Base-by-base conservation (phyloP, 306 rosid genomes). In the Glycyrrhiza uralensis region DNA sequence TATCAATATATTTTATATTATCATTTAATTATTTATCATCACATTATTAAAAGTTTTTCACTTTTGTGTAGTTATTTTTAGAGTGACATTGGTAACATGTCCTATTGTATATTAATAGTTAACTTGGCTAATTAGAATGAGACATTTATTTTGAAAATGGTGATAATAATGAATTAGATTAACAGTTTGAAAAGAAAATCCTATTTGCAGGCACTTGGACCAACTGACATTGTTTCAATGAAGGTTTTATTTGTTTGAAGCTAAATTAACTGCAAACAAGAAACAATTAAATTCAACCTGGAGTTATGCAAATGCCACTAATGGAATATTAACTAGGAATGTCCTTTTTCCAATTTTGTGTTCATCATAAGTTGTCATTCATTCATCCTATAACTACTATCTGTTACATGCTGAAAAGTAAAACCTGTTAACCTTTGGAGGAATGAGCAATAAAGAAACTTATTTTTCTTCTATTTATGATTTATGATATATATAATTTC, bases 401-500 rank as follows among this genome's bases (percentile, higher is more conserved):
- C 29, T 67, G 11, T 47, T 18, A 18, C 42, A 5, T 3, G 15
- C 33, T 68, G 33, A 33, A 68, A 68, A 32, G 3, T 49, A 46
- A 13, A 67, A 67, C 47, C 46, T 22, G 8, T 19, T 33, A 32
- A n/a, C n/a, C n/a, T n/a, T n/a, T n/a, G n/a, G n/a, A n/a, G n/a
- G n/a, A n/a, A n/a, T n/a, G 3, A 32, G 13, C 23, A 72, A 39
- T 36, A 52, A 7, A 64, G 30, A 52, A 38, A 46, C 20, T n/a
- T n/a, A n/a, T n/a, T 39, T 29, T 23, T 29, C 29, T n/a, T 51
- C 46, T 59, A 46, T 44, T 59, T 13, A 51, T 36, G 36, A 46
- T 44, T 59, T 13, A 51, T 36, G 36, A 63, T 41, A 5, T 50
- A 69, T 61, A 45, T 59, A 36, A 65, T 68, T 76, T 79, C 71